Evolutionary conservation across 2,329 filamentous ascomycete species (phyloP), one percentile per base, ranked within the genome.

Genomic region (Aspergillus floridensis): DNA sequence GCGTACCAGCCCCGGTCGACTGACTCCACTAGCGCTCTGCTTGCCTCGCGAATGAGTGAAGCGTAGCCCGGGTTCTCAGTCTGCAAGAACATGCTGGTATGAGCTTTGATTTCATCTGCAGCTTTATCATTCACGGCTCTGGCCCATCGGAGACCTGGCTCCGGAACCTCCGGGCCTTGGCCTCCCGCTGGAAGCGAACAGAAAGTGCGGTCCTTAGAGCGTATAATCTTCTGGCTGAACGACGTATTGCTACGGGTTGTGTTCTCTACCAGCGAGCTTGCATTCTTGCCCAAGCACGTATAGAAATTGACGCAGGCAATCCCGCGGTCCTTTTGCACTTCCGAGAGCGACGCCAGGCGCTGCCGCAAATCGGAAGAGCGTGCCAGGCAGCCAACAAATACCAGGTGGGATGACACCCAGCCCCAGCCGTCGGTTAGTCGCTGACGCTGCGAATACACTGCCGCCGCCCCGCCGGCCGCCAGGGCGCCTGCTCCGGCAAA

Each of bases 351-450:
- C n/a, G 81, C 78, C 10, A 96, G 82, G 32, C 95, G 86, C 70
- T 86, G 84, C 66, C 88, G 87, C 64, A 98, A 80, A 70, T 96
- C 92, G 67, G 93, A 89, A 4, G 86, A 87, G n/a, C 91, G 87
- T 51, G 90, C 89, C 7, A 99, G 83, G 69, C 92, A 96, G 2
- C 92, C 92, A 1, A 98, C 91, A 69, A 98, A 99, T 74, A 95
- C 91, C 26, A 99, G 85, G 76, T 99, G 95, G 38, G 91, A 95
- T 16, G 89, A 86, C 14, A 91, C 91, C 92, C 93, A 98, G 10
- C 81, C 81, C 79, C 88, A 88, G 7, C 93, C 90, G 60, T 88
- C 83, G 2, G 84, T 85, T 62, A 98, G 86, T 63, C 91, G 87
- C 32, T 96, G 90, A 57, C 91, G 86, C 68, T 95, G 92, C 68